These are phyloP conservation scores for Schwanniomyces occidentalis DNA, from an alignment of 805 yeast species.

Conservation along the genomic window DNA sequence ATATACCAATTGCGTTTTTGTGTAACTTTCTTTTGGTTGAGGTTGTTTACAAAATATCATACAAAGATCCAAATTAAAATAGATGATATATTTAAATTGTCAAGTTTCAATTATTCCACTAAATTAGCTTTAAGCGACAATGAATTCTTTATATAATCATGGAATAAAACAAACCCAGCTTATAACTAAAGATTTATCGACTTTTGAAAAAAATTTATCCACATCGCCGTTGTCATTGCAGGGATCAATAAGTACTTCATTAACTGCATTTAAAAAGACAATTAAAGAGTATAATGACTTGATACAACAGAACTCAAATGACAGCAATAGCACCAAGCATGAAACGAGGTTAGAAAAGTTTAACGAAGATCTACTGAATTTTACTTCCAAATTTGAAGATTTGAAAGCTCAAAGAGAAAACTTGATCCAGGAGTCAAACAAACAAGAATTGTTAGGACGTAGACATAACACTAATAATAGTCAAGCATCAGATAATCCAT, in stretches of 20 bases:
- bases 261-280: slow-evolving; percentile 74
- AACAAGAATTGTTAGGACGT: slow-evolving; percentile 58
- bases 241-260: slow-evolving; percentile 76
- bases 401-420: slow-evolving; percentile 59
- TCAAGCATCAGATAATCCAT: slow-evolving; percentile 45
- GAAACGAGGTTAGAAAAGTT: slow-evolving; percentile 57
- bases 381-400: slow-evolving; percentile 50
- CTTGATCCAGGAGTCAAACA: slow-evolving; percentile 43
- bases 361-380: slow-evolving; percentile 45
- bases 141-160: slow-evolving; percentile 87
- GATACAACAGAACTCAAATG: slow-evolving; percentile 57
- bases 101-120: too few species aligned
- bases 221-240: slow-evolving; percentile 75
- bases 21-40: too few species aligned
- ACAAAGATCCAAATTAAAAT: too few species aligned
- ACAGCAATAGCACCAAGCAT: slow-evolving; percentile 54
- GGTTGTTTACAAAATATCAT: too few species aligned
- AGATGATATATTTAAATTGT: too few species aligned
- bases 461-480: slow-evolving; percentile 37
- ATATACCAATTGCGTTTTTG: too few species aligned
- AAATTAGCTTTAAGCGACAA: too few species aligned
- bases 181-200: slow-evolving; percentile 64
- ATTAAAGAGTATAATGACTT: slow-evolving; percentile 65
- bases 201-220: slow-evolving; percentile 64
- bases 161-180: slow-evolving; percentile 83